Conservation (phyloP, 768 basidiomycete species). For the Candolleomyces eurysporus region DNA sequence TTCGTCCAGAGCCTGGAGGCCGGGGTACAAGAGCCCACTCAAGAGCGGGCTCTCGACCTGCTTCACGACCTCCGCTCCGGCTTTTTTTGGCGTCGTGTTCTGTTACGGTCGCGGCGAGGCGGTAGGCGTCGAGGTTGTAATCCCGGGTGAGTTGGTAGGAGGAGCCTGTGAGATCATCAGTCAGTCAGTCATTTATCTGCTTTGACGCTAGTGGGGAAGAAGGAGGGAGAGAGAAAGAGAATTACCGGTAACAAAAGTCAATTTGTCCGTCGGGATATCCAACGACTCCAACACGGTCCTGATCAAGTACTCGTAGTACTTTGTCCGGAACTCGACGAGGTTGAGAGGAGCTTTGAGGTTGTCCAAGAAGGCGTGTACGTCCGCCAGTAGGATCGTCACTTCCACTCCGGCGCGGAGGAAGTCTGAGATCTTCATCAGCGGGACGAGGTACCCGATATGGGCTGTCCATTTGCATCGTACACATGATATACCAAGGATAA, state of each 20-base stretch:
- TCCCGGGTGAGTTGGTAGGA: constrained; percentile 89
- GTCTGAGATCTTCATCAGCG: constrained; percentile 93
- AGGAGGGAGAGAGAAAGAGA: too few species aligned
- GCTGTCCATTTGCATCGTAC: constrained; percentile 51
- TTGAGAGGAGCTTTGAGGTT: constrained; percentile 95
- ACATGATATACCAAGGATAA: constrained; percentile 7
- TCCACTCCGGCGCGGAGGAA: constrained; percentile 92
- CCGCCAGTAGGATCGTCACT: constrained; percentile 47
- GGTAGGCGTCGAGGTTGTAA: constrained; percentile 95
- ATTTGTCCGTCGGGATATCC: constrained; percentile 83
- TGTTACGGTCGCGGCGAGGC: constrained; percentile 84
- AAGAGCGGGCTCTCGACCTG: constrained; percentile 91
- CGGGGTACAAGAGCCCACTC: constrained; percentile 93
- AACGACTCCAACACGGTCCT: constrained; percentile 83
- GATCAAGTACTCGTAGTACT: constrained; percentile 86
- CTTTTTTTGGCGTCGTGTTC: constrained; percentile 99
- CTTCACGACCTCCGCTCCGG: constrained; percentile 98
- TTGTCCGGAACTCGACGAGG: constrained; percentile 81
- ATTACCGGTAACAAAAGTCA: constrained; percentile 60
- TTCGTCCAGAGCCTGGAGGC: constrained; percentile 95
- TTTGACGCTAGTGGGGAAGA: too few species aligned
- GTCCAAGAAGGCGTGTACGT: constrained; percentile 96
- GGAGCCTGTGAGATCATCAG: constrained; percentile 55
- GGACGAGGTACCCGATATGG: constrained; percentile 96
- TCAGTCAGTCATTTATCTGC: too few species aligned